phyloP scores from a whole-genome alignment of 78 protist genomes.

The Neovahlkampfia damariscottae region DNA sequence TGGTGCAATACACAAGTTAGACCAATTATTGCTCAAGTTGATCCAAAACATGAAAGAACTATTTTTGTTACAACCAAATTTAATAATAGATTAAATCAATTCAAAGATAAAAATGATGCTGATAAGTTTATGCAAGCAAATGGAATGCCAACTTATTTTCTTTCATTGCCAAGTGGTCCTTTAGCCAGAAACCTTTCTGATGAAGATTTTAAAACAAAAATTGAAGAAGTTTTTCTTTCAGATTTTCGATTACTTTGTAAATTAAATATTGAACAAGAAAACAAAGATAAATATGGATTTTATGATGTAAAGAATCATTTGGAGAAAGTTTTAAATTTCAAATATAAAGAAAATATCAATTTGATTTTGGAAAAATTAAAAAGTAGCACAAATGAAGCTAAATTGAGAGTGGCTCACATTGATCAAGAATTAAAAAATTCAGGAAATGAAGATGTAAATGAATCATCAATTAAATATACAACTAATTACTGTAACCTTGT shows the following conservation, averaged over 20 bases:
- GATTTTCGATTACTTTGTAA: slow-evolving; percentile 32
- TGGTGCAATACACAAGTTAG: slow-evolving; percentile 35
- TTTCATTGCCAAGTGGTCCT: slow-evolving; percentile 27
- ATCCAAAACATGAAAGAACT: slow-evolving; percentile 44
- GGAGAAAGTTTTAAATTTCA: neutral
- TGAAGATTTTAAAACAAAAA: slow-evolving; percentile 23
- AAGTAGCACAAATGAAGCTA: neutral
- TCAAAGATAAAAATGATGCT: slow-evolving; percentile 30
- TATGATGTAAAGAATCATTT: neutral
- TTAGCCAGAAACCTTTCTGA: slow-evolving; percentile 30
- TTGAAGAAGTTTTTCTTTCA: slow-evolving; percentile 37
- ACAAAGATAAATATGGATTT: neutral
- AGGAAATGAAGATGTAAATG: neutral
- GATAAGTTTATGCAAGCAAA: slow-evolving; percentile 51
- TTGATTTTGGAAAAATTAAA: slow-evolving; percentile 5
- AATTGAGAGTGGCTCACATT: slow-evolving; percentile 23
- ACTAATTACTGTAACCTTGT: neutral
- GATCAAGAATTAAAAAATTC: slow-evolving; percentile 30
- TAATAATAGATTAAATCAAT: slow-evolving; percentile 59
- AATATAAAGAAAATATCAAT: neutral
- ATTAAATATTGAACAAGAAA: neutral
- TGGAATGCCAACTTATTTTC: slow-evolving; percentile 37
- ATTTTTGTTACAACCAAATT: slow-evolving; percentile 54
- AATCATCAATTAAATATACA: neutral
- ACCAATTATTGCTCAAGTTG: slow-evolving; percentile 48